phyloP scores from a whole-genome alignment of 805 yeast species.

The Candida tallmaniae region DNA sequence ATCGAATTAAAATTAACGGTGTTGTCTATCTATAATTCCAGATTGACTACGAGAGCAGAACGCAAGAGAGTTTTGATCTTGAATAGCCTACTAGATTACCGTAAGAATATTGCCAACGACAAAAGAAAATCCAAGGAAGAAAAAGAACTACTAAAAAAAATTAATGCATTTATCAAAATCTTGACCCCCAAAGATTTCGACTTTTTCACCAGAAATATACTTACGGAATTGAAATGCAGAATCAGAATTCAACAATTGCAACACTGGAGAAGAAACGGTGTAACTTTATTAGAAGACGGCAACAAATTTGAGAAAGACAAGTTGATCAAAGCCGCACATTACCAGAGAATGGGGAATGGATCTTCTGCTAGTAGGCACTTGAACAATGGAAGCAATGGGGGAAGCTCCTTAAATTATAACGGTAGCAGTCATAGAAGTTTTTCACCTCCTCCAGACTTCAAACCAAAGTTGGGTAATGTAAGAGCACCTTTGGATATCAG shows the following conservation, averaged over 20 bases:
- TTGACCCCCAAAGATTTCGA: conserved; percentile 81
- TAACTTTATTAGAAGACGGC: conserved; percentile 80
- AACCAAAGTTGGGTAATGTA: conserved; percentile 41
- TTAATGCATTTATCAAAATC: conserved; percentile 77
- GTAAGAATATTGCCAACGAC: conserved; percentile 75
- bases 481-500: conserved; percentile 61
- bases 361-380: conserved; percentile 14
- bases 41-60: conserved; percentile 89
- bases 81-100: conserved; percentile 77
- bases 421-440: conserved; percentile 10
- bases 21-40: conserved; percentile 82
- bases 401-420: conserved; percentile 1
- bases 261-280: conserved; percentile 89
- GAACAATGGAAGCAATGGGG: conserved; percentile 14
- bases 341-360: conserved; percentile 51
- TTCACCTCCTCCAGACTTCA: conserved; percentile 39
- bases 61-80: conserved; percentile 77
- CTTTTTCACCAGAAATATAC: conserved; percentile 64
- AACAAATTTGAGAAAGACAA: conserved; percentile 85
- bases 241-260: conserved; percentile 84
- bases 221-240: conserved; percentile 75
- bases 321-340: conserved; percentile 55
- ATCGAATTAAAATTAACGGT: conserved; percentile 85
- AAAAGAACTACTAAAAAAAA: conserved; percentile 68
- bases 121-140: conserved; percentile 87